Base-by-base conservation (phyloP, 768 basidiomycete species). In the Lentinus tigrinus region DNA sequence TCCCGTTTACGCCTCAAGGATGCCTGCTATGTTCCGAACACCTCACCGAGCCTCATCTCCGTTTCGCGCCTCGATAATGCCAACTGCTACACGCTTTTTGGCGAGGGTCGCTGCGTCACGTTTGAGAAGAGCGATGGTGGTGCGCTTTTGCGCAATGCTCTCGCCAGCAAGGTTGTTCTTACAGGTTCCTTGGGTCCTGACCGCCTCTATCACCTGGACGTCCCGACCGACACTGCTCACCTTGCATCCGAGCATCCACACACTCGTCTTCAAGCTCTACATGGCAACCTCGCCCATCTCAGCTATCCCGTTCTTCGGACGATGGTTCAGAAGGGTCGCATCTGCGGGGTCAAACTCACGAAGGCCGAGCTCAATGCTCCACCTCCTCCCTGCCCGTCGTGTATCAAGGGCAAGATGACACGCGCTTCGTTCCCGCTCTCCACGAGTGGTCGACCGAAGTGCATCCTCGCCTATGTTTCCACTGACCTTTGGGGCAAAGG, bases 401-500 rank as follows among this genome's bases (percentile, higher is more conserved):
- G 52, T 31, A 23, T 54, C 16, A 42, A 54, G 19, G 52, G 52
- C 52, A 54, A 54, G 52, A 54, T 54, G 52, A 54, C 52, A 10
- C 52, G 52, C 17, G 52, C 52, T 11, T 54, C 42, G 27, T 54
- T 54, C 27, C 40, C 40, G 40, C 26, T 17, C 10, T 54, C 52
- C 4, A 10, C 39, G 13, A 34, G 16, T 14, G 19, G 28, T 9
- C 28, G 52, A n/a, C 21, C 52, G n/a, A 6, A n/a, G 19, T 27
- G 26, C 26, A 26, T 26, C 34, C 63, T 52, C 21, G 26, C 57
- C 23, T 19, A 19, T 21, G 38, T 64, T 14, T 66, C 61, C 37
- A 61, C 57, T 1, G 68, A 70, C 38, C 31, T 71, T 0, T 68
- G 64, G 52, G 62, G 69, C 5, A 59, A 59, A 1, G 53, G 62